Evolutionary conservation across 2,329 filamentous ascomycete genomes (phyloP), one percentile per base, ranked within the genome.

Genomic region (Curvularia spicifera): DNA sequence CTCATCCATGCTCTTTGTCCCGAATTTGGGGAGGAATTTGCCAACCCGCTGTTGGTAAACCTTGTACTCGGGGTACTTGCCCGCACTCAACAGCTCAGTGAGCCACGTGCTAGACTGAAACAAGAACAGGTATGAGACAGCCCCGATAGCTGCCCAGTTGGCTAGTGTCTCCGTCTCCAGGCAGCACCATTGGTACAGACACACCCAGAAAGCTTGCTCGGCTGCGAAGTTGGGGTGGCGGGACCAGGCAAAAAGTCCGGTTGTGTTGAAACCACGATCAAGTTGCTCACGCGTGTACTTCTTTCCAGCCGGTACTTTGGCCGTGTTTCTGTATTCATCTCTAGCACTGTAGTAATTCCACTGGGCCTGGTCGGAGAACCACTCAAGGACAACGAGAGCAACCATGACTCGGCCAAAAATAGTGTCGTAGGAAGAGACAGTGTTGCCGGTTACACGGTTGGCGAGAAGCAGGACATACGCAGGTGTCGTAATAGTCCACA

Each of bases 191-290:
- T 91, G 86, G 77, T 98, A 98, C 51, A 98, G 78, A 8, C 87
- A 80, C 53, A 96, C 83, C 95, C 95, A 99, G 69, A 98, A 87
- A 29, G 87, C 82, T 79, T 98, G 95, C 78, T 99, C 95, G 5
- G 91, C 91, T 5, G 91, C 87, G 72, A 98, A 99, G 77, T 99
- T 99, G 47, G 95, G 95, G 76, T 99, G 96, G 45, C 95, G 86
- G 67, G 90, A 94, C 81, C 89, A 93, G 0, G 88, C 89, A 89
- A 91, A 99, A 7, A 99, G 82, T 0, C 95, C 95, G 4, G 84
- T 87, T 8, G 91, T 89, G 64, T 91, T 84, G 78, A 99, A 99
- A 42, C 95, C 95, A 37, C 94, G 90, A 64, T 97, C 91, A 26
- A 99, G 85, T 53, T 97, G 91, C 59, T 87, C 86, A 65, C 89